Conservation (phyloP, 2,329 filamentous ascomycete species). For the Epichloe hybrida region DNA sequence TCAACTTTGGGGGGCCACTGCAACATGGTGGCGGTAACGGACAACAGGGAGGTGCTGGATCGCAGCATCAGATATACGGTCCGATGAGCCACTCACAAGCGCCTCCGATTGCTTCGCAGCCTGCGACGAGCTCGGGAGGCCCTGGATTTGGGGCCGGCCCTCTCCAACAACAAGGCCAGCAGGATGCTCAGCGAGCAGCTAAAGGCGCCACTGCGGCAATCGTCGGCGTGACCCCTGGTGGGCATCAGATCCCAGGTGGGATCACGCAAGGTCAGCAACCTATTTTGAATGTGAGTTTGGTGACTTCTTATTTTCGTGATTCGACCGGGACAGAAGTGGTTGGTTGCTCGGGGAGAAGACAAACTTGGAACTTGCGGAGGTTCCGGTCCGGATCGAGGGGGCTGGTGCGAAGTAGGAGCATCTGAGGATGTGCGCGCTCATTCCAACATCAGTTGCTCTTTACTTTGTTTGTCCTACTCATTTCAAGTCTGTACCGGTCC, state of each 20-base stretch:
- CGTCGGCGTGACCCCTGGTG: conserved; percentile 30
- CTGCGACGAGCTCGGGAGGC: conserved; percentile 44
- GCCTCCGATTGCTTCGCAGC: conserved; percentile 38
- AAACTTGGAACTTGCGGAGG: neutral
- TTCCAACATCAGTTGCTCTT: neutral
- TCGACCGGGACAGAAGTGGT: neutral
- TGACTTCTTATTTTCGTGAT: neutral
- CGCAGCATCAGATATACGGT: conserved; percentile 44
- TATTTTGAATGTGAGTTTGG: conserved; percentile 37
- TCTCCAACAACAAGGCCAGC: conserved; percentile 28
- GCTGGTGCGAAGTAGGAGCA: neutral
- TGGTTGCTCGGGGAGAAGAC: neutral
- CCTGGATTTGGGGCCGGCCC: conserved; percentile 60
- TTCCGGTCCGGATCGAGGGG: neutral
- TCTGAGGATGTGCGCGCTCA: neutral
- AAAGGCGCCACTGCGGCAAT: conserved; percentile 28
- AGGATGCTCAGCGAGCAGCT: conserved; percentile 45
- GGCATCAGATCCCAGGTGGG: conserved; percentile 25
- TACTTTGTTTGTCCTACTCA: neutral
- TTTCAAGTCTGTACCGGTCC: neutral
- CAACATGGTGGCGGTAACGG: conserved; percentile 36
- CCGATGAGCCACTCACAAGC: conserved; percentile 37
- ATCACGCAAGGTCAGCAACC: conserved; percentile 30
- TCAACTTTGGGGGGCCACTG: conserved; percentile 43
- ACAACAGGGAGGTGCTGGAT: conserved; percentile 30